Evolutionary conservation across 2,329 filamentous ascomycete species (phyloP).

Genomic region (Phialocephala sp.): DNA sequence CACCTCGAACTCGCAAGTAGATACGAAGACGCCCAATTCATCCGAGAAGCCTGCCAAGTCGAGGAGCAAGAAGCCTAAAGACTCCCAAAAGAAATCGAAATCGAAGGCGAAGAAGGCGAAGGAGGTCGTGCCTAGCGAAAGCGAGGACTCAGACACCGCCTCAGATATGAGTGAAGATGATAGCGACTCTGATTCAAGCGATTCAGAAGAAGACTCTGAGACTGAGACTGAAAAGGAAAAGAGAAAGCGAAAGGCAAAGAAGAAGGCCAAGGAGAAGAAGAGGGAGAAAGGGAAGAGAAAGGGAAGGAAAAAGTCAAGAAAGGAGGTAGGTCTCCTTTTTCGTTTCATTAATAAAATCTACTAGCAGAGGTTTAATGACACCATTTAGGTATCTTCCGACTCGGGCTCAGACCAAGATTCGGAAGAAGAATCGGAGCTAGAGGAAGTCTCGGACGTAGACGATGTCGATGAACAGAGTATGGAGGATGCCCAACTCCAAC

Average conservation of each 20-base stretch:
- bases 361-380: conserved; percentile 21
- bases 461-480: conserved; percentile 26
- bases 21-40: conserved; percentile 34
- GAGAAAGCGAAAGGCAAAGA: conserved; percentile 44
- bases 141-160: conserved; percentile 28
- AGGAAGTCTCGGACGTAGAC: conserved; percentile 25
- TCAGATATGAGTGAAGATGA: conserved; percentile 33
- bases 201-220: conserved; percentile 37
- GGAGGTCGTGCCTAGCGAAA: conserved; percentile 31
- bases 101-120: conserved; percentile 37
- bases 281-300: conserved; percentile 49
- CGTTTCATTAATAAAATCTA: background rate
- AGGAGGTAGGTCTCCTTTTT: conserved; percentile 39
- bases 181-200: conserved; percentile 27
- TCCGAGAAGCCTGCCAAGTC: conserved; percentile 30
- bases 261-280: conserved; percentile 41
- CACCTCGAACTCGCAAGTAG: conserved; percentile 31
- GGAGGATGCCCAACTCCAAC: conserved; percentile 33
- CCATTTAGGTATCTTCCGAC: conserved; percentile 37
- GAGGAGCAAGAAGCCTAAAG: conserved; percentile 36
- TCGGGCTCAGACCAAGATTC: conserved; percentile 43
- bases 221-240: conserved; percentile 44
- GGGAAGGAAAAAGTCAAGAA: conserved; percentile 36
- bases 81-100: conserved; percentile 29
- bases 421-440: conserved; percentile 38